These are phyloP conservation scores for Apiospora aurea DNA, from an alignment of 2,329 filamentous ascomycete species.

Conservation along the genomic window DNA sequence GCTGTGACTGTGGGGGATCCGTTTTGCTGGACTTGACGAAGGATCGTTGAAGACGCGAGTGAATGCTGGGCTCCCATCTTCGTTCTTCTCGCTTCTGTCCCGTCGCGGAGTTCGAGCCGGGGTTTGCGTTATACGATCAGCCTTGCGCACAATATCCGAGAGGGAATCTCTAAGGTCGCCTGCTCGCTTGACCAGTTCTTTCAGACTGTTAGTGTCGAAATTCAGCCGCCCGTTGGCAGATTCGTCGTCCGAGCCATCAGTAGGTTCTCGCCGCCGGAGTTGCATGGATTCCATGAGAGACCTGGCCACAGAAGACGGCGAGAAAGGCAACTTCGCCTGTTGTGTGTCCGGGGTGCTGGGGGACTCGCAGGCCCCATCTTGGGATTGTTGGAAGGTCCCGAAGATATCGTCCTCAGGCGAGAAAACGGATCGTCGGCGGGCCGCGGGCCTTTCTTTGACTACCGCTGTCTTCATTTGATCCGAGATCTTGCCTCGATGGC, in stretches of 20 bases:
- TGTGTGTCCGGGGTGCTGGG: slow-evolving; percentile 51
- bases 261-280: slow-evolving; percentile 55
- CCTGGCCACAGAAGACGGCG: slow-evolving; percentile 60
- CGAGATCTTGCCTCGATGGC: slow-evolving; percentile 50
- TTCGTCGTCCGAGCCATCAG: slow-evolving; percentile 43
- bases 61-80: slow-evolving; percentile 71
- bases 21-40: slow-evolving; percentile 60
- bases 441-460: slow-evolving; percentile 59
- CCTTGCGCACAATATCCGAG: slow-evolving; percentile 65
- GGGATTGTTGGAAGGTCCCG: slow-evolving; percentile 55
- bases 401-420: slow-evolving; percentile 73
- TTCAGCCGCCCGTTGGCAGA: slow-evolving; percentile 62
- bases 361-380: slow-evolving; percentile 46
- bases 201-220: slow-evolving; percentile 74
- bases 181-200: slow-evolving; percentile 69
- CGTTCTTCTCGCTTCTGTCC: slow-evolving; percentile 48
- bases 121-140: slow-evolving; percentile 64
- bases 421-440: slow-evolving; percentile 67
- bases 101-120: slow-evolving; percentile 59
- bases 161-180: slow-evolving; percentile 65
- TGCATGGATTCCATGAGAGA: slow-evolving; percentile 72
- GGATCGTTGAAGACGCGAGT: slow-evolving; percentile 72
- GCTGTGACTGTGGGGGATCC: slow-evolving; percentile 59
- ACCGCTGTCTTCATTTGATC: slow-evolving; percentile 56
- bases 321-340: slow-evolving; percentile 41